Evolutionary conservation across 2,329 filamentous ascomycete genomes (phyloP).

Genomic region (Fusarium secorum): DNA sequence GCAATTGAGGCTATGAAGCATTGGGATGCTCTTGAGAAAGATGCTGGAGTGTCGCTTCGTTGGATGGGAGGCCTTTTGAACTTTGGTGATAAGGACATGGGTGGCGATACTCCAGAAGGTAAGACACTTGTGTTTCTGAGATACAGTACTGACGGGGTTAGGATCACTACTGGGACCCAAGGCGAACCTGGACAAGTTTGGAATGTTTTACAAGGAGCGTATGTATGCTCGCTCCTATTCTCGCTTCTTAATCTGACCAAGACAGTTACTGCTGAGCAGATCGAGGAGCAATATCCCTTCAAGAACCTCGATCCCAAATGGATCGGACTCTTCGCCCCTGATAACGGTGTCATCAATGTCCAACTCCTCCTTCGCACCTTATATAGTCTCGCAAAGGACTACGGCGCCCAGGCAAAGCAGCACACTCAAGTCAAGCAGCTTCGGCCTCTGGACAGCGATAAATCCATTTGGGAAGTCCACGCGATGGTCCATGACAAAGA

Average conservation of each 20-base stretch:
- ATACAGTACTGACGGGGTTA: fast-evolving
- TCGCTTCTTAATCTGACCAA: neutral
- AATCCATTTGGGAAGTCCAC: conserved; percentile 10
- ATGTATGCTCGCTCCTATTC: fast-evolving
- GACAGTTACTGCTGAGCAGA: neutral
- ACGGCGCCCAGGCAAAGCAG: conserved; percentile 14
- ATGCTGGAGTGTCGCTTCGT: conserved; percentile 18
- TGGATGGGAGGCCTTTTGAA: conserved; percentile 33
- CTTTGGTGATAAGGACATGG: conserved; percentile 15
- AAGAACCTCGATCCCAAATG: conserved; percentile 1
- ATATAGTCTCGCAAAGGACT: conserved; percentile 15
- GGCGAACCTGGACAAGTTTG: neutral
- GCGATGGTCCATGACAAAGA: neutral
- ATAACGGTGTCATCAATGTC: conserved; percentile 25
- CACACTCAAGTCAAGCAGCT: conserved; percentile 14
- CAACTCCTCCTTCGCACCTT: conserved; percentile 11
- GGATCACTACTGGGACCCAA: neutral
- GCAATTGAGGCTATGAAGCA: conserved; percentile 15
- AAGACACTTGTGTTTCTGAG: neutral
- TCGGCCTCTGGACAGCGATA: neutral
- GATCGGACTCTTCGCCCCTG: conserved; percentile 14
- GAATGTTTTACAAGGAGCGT: conserved; percentile 13
- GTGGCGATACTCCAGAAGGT: conserved; percentile 7
- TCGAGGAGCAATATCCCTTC: conserved; percentile 16
- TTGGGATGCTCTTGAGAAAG: conserved; percentile 24